Evolutionary conservation across 352 stramenopile genomes (phyloP).

Genomic region (Stramenopiles sp.): DNA sequence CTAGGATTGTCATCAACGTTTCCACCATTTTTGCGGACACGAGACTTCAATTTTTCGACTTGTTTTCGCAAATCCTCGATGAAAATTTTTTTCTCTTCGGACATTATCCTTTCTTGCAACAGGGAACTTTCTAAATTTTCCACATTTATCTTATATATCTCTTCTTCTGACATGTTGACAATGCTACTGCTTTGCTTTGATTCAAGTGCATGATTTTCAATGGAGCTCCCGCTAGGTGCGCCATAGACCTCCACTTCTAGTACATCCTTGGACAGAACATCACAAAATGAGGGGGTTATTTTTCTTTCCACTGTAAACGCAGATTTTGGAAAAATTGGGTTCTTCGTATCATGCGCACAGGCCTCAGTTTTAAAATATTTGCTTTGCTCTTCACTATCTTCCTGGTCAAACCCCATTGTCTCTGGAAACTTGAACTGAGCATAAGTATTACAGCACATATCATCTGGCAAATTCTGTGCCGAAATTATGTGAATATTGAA

Average conservation of each 20-base stretch:
- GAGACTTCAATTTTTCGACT: neutral
- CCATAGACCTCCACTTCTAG: slow-evolving; percentile 24
- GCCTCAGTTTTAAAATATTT: slow-evolving; percentile 12
- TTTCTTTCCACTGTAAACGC: slow-evolving; percentile 9
- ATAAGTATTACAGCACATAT: slow-evolving; percentile 16
- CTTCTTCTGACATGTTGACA: neutral
- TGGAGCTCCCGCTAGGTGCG: neutral
- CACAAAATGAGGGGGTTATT: slow-evolving; percentile 17
- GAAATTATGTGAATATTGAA: slow-evolving; percentile 16
- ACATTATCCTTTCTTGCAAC: neutral
- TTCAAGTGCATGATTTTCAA: neutral
- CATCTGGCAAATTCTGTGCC: slow-evolving; percentile 18
- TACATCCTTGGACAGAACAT: slow-evolving; percentile 16
- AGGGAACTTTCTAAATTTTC: slow-evolving; percentile 7
- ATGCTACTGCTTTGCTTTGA: neutral
- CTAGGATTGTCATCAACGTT: neutral
- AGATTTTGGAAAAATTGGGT: slow-evolving; percentile 20
- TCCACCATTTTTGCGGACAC: neutral
- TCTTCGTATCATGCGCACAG: slow-evolving; percentile 17
- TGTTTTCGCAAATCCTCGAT: neutral
- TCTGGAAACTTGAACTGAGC: slow-evolving; percentile 17
- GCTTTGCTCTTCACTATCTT: slow-evolving; percentile 10
- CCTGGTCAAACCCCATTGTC: neutral
- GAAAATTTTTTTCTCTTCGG: neutral
- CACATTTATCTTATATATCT: neutral